Percentiles rank a stretch among this genome's conserved stretches.
Conservation (phyloP, 2,329 filamentous ascomycete species). For the Fusarium sp. region DNA sequence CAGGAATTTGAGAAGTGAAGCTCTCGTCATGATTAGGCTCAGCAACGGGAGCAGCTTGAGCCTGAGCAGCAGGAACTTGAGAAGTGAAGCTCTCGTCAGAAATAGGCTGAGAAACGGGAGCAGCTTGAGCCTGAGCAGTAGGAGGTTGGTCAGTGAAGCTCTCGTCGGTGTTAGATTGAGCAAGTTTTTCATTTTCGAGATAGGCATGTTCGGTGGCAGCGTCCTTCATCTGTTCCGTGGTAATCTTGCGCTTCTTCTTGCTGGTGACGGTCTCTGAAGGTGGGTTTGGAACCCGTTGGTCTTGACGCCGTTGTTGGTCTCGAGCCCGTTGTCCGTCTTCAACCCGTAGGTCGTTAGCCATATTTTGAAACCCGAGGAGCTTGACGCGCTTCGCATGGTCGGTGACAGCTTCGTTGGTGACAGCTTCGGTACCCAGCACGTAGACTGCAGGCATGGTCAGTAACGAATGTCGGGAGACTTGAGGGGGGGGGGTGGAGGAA, state of each 20-base stretch:
- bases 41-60: neutral
- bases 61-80: neutral
- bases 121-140: neutral
- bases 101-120: neutral
- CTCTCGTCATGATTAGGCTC: neutral
- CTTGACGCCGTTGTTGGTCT: too few species aligned
- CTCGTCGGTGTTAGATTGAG: too few species aligned
- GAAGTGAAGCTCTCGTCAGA: neutral
- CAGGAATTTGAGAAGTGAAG: neutral
- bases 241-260: slow-evolving; percentile 22
- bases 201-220: too few species aligned
- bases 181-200: too few species aligned
- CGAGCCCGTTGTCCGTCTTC: too few species aligned
- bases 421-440: neutral
- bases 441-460: slow-evolving; percentile 9
- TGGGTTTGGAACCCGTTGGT: neutral
- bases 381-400: too few species aligned
- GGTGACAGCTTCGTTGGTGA: too few species aligned
- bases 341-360: too few species aligned
- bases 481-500: neutral
- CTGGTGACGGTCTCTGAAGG: slow-evolving; percentile 3
- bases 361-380: too few species aligned
- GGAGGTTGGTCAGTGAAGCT: neutral
- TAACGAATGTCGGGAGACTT: neutral
- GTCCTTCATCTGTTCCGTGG: neutral